These are phyloP conservation scores for Citrus inodora DNA, from an alignment of 345 rosid species.

Conservation along the genomic window DNA sequence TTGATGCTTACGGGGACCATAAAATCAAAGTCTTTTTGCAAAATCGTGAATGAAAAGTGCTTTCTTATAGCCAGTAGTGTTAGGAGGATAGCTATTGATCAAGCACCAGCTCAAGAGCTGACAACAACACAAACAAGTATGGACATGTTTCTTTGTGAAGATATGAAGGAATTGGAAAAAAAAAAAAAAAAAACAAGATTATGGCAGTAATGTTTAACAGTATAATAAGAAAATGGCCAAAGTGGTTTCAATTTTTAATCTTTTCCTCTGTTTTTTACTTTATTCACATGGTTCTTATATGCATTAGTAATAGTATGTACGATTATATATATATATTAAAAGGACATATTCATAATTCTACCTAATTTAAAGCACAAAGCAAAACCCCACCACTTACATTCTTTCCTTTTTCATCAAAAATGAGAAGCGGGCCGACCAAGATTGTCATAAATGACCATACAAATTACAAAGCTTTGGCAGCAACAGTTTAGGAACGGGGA, in stretches of 20 bases:
- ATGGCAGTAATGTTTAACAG: neutral
- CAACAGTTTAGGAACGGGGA: neutral
- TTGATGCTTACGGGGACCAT: slow-evolving; percentile 14
- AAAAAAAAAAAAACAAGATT: neutral
- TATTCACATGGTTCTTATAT: neutral
- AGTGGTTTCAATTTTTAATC: neutral
- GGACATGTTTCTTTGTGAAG: slow-evolving; percentile 16
- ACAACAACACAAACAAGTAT: slow-evolving; percentile 16
- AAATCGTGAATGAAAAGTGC: neutral
- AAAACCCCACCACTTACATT: slow-evolving; percentile 18
- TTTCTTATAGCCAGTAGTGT: neutral
- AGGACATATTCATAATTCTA: neutral
- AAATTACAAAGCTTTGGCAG: neutral
- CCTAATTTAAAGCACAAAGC: slow-evolving; percentile 3
- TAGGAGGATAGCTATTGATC: neutral
- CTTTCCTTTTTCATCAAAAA: neutral
- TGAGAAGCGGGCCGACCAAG: neutral
- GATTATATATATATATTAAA: neutral
- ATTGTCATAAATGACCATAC: neutral
- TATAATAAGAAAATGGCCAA: neutral
- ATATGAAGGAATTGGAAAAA: neutral
- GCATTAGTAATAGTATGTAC: neutral
- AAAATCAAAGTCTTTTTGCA: neutral
- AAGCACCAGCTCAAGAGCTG: neutral
- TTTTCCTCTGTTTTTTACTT: neutral